phyloP scores from a whole-genome alignment of 176 grass and related monocot genomes.

The Poa pratensis region DNA sequence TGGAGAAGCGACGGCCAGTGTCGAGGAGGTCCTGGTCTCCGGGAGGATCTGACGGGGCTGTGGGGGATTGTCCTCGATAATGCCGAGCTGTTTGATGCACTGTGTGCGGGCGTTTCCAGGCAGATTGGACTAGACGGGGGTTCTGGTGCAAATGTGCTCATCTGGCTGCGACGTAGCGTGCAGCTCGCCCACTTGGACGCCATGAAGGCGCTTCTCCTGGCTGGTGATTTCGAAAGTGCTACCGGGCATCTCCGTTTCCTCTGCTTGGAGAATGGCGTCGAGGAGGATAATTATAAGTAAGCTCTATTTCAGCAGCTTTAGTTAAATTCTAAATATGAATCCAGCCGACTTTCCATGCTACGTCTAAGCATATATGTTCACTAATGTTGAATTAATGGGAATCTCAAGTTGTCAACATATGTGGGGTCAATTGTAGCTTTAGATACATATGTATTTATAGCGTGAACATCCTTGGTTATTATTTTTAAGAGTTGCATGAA shows the following conservation, averaged over 20 bases:
- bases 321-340: constrained; percentile 10
- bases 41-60: constrained; percentile 68
- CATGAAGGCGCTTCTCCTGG: constrained; percentile 47
- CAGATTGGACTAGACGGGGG: constrained; percentile 55
- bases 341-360: background rate
- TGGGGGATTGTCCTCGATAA: constrained; percentile 65
- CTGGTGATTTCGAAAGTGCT: constrained; percentile 58
- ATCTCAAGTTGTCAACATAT: constrained; percentile 12
- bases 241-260: constrained; percentile 71
- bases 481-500: background rate
- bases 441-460: constrained; percentile 17
- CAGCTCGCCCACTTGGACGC: constrained; percentile 78
- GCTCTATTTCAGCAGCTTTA: constrained; percentile 33
- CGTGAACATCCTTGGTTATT: background rate
- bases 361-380: constrained; percentile 10
- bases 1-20: background rate
- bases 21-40: constrained; percentile 38
- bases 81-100: constrained; percentile 68
- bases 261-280: constrained; percentile 69
- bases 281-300: constrained; percentile 81
- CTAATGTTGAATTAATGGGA: background rate
- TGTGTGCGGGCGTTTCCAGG: constrained; percentile 68
- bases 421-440: constrained; percentile 14
- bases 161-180: constrained; percentile 58
- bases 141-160: constrained; percentile 50